Base-by-base conservation (phyloP, 148 eudicot species). In the Dianthus caryophyllus region DNA sequence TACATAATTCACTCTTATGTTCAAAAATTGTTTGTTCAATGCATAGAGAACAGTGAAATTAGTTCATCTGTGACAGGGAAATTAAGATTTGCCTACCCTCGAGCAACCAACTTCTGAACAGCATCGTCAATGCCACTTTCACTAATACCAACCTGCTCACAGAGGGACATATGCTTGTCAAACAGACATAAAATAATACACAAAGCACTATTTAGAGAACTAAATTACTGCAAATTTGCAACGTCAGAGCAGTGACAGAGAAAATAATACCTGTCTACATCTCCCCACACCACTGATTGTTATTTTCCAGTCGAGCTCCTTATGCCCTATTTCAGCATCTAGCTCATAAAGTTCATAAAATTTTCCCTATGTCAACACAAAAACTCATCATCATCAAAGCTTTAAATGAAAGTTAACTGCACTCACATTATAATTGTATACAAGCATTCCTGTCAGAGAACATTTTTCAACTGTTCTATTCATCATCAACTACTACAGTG, bases 251-350 rank as follows among this genome's bases (percentile, higher is more conserved):
- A 66, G 69, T 66, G 59, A 47, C 57, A 25, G 64, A 55, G 56
- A 33, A 67, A 18, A 66, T 51, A 29, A 18, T 54, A 90, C 99
- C 97, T 94, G 99, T 53, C 93, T 87, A 76, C 99, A 90, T 80
- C 88, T 94, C 29, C 99, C 99, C 66, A 94, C 99, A 26, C 99
- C 99, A 78, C 97, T 94, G 33, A 80, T 38, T 38, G 99, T 94
- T 55, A 94, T 78, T 80, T 88, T 94, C 99, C 99, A 94, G 67
- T 94, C 99, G 69, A 94, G 95, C 80, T 94, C 99, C 78, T 78
- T 90, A 63, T 94, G 99, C 50, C 99, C 99, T 79, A 94, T 83
- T 71, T 94, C 97, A 72, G 99, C 99, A 82, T 94, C 99, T 53
- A 94, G 58, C 74, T 94, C 99, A 81, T 94, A 94, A n/a, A 94